Percentiles rank a stretch among this genome's conserved stretches.
phyloP scores from a whole-genome alignment of 768 basidiomycete genomes.

The Neoboletus subvelutipes region DNA sequence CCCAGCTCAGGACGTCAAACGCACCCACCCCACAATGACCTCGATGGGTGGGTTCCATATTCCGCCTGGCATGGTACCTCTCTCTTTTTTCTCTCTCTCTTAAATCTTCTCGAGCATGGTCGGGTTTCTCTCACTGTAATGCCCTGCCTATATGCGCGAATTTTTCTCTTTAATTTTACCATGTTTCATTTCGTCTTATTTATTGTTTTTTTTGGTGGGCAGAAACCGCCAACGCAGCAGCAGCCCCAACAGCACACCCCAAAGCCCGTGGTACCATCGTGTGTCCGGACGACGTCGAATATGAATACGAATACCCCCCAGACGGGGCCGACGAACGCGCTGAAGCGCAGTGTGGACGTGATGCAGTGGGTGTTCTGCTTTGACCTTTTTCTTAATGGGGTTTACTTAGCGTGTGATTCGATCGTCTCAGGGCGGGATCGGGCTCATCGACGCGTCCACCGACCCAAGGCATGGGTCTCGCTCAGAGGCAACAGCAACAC shows the following conservation, averaged over 20 bases:
- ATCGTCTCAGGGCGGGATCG: conserved; percentile 15
- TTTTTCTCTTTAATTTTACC: not conserved
- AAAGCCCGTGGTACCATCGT: conserved; percentile 5
- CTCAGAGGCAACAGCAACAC: conserved; percentile 30
- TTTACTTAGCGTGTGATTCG: not conserved
- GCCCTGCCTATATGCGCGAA: conserved; percentile 6
- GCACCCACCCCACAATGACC: not conserved
- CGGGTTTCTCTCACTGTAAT: not conserved
- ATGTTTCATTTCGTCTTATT: not conserved
- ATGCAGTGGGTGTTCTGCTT: conserved; percentile 29
- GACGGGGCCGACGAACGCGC: conserved; percentile 9
- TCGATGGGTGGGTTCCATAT: conserved; percentile 52
- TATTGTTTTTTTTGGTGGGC: not conserved
- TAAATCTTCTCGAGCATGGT: not conserved
- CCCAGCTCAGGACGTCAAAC: not conserved
- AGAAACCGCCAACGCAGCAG: conserved; percentile 14
- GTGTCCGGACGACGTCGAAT: conserved; percentile 7
- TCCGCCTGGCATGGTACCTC: conserved; percentile 45
- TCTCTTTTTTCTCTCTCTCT: not conserved
- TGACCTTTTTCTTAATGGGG: too few relatives aligned
- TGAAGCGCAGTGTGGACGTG: conserved; percentile 36
- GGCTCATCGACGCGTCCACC: conserved; percentile 22
- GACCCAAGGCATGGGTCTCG: conserved; percentile 41
- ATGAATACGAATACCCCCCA: not conserved
- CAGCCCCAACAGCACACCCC: not conserved